These are phyloP conservation scores for Trypanosoma rangeli DNA, from an alignment of 208 protist genomes.

Conservation along the genomic window DNA sequence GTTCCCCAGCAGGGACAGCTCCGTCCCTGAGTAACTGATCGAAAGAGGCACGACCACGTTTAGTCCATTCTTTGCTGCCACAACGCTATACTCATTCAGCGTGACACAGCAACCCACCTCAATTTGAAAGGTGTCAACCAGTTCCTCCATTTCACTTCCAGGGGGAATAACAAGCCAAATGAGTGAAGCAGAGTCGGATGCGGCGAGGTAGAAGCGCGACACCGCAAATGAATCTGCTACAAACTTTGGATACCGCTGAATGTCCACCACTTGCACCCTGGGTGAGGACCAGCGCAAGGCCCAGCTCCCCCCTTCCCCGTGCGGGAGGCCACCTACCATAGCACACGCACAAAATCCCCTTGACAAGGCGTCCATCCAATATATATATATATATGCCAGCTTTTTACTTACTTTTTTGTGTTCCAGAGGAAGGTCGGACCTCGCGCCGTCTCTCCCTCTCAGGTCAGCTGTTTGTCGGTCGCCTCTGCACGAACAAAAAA, in stretches of 20 bases:
- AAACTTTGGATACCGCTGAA: conserved; percentile 61
- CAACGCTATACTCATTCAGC: conserved; percentile 47
- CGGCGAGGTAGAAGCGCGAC: conserved; percentile 77
- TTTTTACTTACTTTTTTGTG: background rate
- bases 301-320: conserved; percentile 20
- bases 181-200: conserved; percentile 52
- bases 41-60: conserved; percentile 64
- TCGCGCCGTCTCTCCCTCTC: background rate
- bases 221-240: conserved; percentile 8
- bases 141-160: conserved; percentile 45
- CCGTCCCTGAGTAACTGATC: conserved; percentile 37
- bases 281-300: conserved; percentile 37
- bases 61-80: conserved; percentile 59
- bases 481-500: conserved; percentile 4
- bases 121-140: conserved; percentile 58
- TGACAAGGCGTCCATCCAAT: conserved; percentile 44
- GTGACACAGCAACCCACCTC: conserved; percentile 72
- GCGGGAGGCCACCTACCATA: conserved; percentile 29
- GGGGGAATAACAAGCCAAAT: conserved; percentile 71
- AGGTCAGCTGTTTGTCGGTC: background rate
- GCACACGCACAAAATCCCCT: conserved; percentile 57
- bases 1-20: conserved; percentile 57
- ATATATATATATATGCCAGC: conserved; percentile 6
- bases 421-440: background rate
- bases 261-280: conserved; percentile 76